Evolutionary conservation across 202 grass and related monocot genomes (phyloP).

Genomic region (Saccharum hybrid): DNA sequence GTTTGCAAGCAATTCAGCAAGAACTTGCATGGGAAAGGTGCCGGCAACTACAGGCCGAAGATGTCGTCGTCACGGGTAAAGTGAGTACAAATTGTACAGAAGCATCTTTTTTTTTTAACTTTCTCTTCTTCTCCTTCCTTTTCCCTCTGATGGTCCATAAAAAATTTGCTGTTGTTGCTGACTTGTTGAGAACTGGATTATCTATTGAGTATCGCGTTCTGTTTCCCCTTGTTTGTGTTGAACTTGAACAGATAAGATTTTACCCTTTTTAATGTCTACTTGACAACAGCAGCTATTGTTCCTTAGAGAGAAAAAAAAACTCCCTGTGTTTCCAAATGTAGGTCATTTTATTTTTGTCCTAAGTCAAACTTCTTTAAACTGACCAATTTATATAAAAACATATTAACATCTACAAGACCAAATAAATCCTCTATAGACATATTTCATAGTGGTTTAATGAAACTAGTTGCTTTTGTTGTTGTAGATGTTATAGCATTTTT

Average conservation of each 20-base stretch:
- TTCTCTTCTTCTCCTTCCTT: neutral
- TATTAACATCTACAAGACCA: neutral
- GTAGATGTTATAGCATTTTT: neutral
- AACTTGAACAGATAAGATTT: neutral
- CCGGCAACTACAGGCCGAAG: constrained; percentile 92
- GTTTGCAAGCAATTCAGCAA: constrained; percentile 77
- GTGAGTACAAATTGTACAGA: constrained; percentile 58
- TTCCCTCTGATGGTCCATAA: neutral
- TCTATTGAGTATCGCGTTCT: constrained; percentile 9
- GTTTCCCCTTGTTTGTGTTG: constrained; percentile 6
- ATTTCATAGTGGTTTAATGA: neutral
- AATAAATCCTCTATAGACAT: neutral
- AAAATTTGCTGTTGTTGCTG: neutral
- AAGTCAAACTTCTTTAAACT: neutral
- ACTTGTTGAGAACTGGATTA: constrained; percentile 10
- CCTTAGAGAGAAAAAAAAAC: neutral
- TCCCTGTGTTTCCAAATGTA: neutral
- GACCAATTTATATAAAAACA: neutral
- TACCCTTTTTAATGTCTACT: constrained; percentile 1
- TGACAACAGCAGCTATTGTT: constrained; percentile 9
- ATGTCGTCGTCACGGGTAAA: constrained; percentile 69
- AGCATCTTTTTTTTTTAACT: neutral
- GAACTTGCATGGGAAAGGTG: constrained; percentile 93
- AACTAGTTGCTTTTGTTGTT: neutral
- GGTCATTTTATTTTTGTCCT: neutral